Evolutionary conservation across 148 eudicot species (phyloP), one percentile per base, ranked within the genome.

Genomic region (Fagopyrum esculentum): DNA sequence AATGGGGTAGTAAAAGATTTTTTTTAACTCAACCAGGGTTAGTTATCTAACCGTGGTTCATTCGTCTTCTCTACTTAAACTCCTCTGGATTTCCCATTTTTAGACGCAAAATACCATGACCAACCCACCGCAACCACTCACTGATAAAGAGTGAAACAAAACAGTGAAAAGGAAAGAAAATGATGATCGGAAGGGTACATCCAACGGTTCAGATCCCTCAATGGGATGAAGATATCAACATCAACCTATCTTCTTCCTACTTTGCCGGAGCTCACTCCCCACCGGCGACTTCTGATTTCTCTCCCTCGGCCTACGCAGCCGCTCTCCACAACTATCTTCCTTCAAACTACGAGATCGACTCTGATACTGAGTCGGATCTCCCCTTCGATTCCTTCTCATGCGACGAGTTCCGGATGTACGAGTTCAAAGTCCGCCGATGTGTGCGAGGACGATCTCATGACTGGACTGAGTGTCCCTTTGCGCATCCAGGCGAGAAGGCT

Each of bases 391-490:
- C 87, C n/a, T 89, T 84, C 81, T 78, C 87, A 0, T 83, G 86
- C 76, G 98, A 92, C 74, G 77, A 88, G 35, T 92, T 92, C 82
- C 84, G 96, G 11, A 92, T 92, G 87, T 92, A 75, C 83, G 98
- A 90, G 73, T 90, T 92, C 74, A 92, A 92, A 79, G 86, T 92
- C 4, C 75, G 86, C 55, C 77, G 80, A 49, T 92, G 98, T 78
- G 84, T 86, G 0, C 88, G 93, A 5, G 79, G 74, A 0, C 55
- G 79, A 3, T 77, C 79, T 0, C 79, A 77, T 29, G 79, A 77
- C 79, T 77, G 79, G 79, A 77, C 79, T 11, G 79, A 77, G 79
- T 77, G 79, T 13, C 79, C 79, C 15, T 77, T 54, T 45, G 79
- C 79, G 0, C 79, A 77, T 45, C 74, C 79, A 2, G 79, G 79